Percentiles rank a stretch among this genome's conserved stretches.
phyloP scores from a whole-genome alignment of 257 asterid genomes.

The Ophiorrhiza pumila region DNA sequence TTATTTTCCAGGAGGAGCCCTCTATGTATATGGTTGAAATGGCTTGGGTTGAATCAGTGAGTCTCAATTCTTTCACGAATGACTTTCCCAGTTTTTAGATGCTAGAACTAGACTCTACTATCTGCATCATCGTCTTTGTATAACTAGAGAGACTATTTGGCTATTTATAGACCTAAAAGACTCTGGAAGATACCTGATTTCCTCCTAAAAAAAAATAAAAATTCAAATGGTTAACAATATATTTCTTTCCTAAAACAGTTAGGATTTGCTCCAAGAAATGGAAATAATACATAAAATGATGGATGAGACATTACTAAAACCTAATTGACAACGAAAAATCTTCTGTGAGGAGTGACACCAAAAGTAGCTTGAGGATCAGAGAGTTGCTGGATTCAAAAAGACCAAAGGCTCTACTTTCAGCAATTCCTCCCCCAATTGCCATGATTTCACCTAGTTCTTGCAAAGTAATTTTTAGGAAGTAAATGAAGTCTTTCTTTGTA shows the following conservation, averaged over 20 bases:
- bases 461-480: conserved; percentile 1
- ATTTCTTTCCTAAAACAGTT: neutral
- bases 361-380: neutral
- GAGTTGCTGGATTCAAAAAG: neutral
- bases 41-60: conserved; percentile 74
- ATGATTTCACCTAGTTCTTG: neutral
- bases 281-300: neutral
- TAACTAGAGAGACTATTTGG: neutral
- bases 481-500: neutral
- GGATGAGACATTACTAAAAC: neutral
- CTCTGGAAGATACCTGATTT: neutral
- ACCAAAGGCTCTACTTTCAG: neutral
- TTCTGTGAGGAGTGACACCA: neutral
- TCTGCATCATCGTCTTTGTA: neutral
- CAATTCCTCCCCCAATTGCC: neutral
- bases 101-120: neutral
- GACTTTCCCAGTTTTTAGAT: neutral
- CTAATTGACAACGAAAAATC: neutral
- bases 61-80: conserved; percentile 28
- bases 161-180: neutral
- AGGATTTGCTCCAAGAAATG: neutral
- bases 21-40: conserved; percentile 79
- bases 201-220: neutral
- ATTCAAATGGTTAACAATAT: neutral
- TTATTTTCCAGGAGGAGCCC: conserved; percentile 67